Evolutionary conservation across 495 filamentous ascomycete species (phyloP), one percentile per base, ranked within the genome.

Genomic region (Xylaria palmicola): DNA sequence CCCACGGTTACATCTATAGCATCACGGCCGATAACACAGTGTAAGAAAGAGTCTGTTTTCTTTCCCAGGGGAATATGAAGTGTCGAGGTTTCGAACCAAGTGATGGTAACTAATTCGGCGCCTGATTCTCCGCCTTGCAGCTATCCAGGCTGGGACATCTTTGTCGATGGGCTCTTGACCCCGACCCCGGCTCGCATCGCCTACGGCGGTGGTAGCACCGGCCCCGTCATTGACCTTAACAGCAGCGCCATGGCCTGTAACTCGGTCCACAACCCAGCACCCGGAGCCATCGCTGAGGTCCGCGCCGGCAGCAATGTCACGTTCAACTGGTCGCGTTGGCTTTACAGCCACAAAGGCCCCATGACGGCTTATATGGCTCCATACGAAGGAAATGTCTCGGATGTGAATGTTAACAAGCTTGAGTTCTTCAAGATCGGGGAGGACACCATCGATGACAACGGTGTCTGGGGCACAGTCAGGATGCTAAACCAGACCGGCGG

Each of bases 391-490:
- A 36, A 55, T 15, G 29, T 68, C 72, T 70, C 80, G 15, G 75
- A 74, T 6, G 86, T 83, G 3, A 80, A 88, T 70, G 84, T 86
- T 73, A 83, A 79, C 7, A 68, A 68, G 6, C 79, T 90, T 19
- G 69, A 86, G 66, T 90, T 83, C 70, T 84, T 89, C 77, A 89
- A 90, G 79, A 84, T 90, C 60, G 79, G 75, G 50, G 74, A 85
- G 63, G 70, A 70, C 9, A 86, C 85, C 57, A 71, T 84, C 56
- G 64, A 77, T 62, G 79, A 74, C 50, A 68, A 65, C 53, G 60
- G 62, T 15, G 65, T 62, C 6, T 83, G 83, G 45, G 84, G 81
- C 10, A 83, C 69, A 9, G 88, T 85, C 80, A 81, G 79, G 36
- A 40, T 71, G 65, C 17, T 71, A 59, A 41, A 73, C 40, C 40